Evolutionary conservation across 2,329 filamentous ascomycete species (phyloP), one percentile per base, ranked within the genome.

Genomic region (Sclerotinia glacialis): DNA sequence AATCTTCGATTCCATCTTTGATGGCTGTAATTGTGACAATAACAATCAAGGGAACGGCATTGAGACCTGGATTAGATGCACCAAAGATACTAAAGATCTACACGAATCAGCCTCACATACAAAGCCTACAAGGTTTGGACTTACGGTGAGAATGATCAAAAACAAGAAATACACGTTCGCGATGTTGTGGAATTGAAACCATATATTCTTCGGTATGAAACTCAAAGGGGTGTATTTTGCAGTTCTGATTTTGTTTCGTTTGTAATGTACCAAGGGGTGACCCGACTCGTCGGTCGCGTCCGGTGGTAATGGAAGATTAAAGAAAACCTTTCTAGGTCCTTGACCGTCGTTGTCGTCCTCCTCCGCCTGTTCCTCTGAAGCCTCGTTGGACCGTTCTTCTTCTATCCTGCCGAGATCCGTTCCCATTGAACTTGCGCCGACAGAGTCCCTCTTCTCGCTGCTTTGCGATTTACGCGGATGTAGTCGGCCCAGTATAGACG

Each of bases 101-200:
- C 31, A 70, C 70, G 55, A 28, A 69, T 31, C 72, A 78, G 71
- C 63, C 71, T 67, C 50, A 54, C 28, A 46, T 18, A 47, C 26
- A 23, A 11, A 58, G 28, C 60, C 40, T 47, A 59, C 52, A 26
- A 46, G 34, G 37, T 34, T 31, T 53, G 18, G 55, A 85, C 93
- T 83, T 89, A 98, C 95, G 75, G 89, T 89, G 68, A 99, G 85
- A 76, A 99, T 96, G 77, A 97, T 93, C 74, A 94, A 85, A 80
- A 98, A 97, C 73, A 98, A 83, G 84, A 99, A 99, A 80, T 98
- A 99, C 64, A 98, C 89, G 78, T 99, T 99, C 76, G 95, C 95
- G 74, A 99, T 90, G 76, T 98, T 98, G 80, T 99, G 94, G 77
- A 99, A 98, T 79, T 99, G 96, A 71, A 96, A 92, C 87, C 89